Conservation (phyloP, 441 rosid genomes). For the Erysimum cheiri region DNA sequence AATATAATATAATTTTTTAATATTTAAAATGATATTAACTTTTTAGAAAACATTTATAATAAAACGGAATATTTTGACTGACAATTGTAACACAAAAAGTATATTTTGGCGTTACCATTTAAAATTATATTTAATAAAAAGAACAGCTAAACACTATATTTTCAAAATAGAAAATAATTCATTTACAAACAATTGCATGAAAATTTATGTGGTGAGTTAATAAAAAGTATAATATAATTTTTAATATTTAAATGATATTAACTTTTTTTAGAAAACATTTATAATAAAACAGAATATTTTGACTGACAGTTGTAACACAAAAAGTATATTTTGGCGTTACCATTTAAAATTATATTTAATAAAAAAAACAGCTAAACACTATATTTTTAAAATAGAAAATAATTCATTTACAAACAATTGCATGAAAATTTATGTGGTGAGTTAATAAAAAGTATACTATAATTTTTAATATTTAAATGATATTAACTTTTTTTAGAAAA, state of each 20-base stretch:
- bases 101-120: conserved; percentile 12
- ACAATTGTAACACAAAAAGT: not conserved
- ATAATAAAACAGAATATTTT: too few species aligned
- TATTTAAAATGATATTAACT: too few species aligned
- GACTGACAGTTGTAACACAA: not conserved
- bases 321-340: conserved; percentile 8
- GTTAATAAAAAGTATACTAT: too few species aligned
- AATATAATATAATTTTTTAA: too few species aligned
- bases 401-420: not conserved
- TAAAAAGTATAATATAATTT: too few species aligned
- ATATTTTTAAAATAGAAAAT: not conserved
- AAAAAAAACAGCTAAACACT: not conserved
- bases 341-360: not conserved
- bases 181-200: not conserved
- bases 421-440: not conserved
- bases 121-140: not conserved
- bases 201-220: too few species aligned
- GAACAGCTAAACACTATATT: not conserved
- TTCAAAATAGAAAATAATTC: not conserved
- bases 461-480: too few species aligned
- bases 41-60: too few species aligned
- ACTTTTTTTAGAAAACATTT: too few species aligned
- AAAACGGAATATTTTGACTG: not conserved
- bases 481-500: too few species aligned
- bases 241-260: too few species aligned